These are phyloP conservation scores for Petunia secreta DNA, from an alignment of 257 asterid genomes.

Conservation along the genomic window DNA sequence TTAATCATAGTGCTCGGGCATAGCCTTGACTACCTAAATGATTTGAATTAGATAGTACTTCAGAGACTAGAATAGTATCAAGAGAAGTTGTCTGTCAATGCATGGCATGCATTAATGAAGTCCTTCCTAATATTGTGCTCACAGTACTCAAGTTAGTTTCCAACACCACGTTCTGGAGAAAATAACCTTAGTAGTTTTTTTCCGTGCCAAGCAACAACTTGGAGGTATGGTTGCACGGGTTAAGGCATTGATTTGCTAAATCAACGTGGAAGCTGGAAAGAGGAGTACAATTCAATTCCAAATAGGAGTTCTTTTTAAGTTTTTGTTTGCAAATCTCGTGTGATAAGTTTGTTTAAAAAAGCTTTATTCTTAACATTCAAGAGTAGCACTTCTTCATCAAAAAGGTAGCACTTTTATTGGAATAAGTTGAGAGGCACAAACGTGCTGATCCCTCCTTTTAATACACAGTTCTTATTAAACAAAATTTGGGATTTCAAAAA, in stretches of 20 bases:
- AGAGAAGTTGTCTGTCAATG: background rate
- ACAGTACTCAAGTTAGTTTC: background rate
- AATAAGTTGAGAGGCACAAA: background rate
- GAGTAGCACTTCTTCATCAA: background rate
- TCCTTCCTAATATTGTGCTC: conserved; percentile 1
- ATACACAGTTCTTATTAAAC: background rate
- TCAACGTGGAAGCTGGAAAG: background rate
- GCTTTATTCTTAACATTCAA: background rate
- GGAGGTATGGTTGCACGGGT: background rate
- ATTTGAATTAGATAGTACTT: conserved; percentile 1
- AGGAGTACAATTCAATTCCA: background rate
- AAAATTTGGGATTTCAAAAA: background rate
- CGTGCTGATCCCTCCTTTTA: background rate
- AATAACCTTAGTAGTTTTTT: background rate
- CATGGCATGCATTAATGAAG: background rate
- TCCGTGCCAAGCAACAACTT: background rate
- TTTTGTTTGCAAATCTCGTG: background rate
- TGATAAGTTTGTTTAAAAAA: background rate
- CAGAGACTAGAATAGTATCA: conserved; percentile 7
- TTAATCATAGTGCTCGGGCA: background rate
- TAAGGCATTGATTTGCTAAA: background rate
- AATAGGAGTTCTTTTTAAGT: background rate
- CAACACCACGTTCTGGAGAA: conserved; percentile 3
- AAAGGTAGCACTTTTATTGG: background rate
- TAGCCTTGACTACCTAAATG: conserved; percentile 1